Evolutionary conservation across 2,329 filamentous ascomycete species (phyloP), one percentile per base, ranked within the genome.

Genomic region (Bimuria novae-zelandiae): DNA sequence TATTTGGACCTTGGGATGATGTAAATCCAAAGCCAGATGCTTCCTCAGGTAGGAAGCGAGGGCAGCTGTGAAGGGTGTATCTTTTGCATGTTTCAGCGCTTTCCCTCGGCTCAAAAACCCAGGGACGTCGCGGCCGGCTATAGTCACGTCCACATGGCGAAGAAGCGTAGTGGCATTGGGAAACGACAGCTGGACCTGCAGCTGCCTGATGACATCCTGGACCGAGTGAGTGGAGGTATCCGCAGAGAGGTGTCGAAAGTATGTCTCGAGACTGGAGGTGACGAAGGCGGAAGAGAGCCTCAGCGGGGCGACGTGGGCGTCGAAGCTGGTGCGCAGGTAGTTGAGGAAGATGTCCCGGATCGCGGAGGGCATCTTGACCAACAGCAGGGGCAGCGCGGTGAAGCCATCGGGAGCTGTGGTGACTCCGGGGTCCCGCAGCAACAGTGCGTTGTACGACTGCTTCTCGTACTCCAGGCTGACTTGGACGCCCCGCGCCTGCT

Each of bases 241-340:
- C 23, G 67, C 56, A 3, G 81, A 76, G 12, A 92, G 75, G 51
- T 82, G 77, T 12, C 83, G 84, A 49, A 93, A 79, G 54, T 91
- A 84, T 0, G 62, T 72, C 54, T 80, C 78, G 14, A 82, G 67
- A 1, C 70, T 68, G 0, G 65, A 59, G n/a, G 76, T 77, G 27
- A 82, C 69, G 53, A 81, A 79, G 7, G 60, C 54, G 0, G 79
- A 75, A 0, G 76, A 67, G 3, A 83, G 72, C 4, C 68, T 70
- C 21, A 83, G 57, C 4, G 75, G 65, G 5, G 77, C 75, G 40
- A 77, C 73, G 54, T 79, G 78, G 3, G 78, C 73, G 56, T 84
- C 81, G 61, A 84, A 83, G 51, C 72, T 77, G 1, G 76, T 71
- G 4, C 74, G 68, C 12, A 84, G 62, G 60, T 83, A 83, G 12